phyloP scores from a whole-genome alignment of 139 green algal species.

The Chlamydomonas incerta region DNA sequence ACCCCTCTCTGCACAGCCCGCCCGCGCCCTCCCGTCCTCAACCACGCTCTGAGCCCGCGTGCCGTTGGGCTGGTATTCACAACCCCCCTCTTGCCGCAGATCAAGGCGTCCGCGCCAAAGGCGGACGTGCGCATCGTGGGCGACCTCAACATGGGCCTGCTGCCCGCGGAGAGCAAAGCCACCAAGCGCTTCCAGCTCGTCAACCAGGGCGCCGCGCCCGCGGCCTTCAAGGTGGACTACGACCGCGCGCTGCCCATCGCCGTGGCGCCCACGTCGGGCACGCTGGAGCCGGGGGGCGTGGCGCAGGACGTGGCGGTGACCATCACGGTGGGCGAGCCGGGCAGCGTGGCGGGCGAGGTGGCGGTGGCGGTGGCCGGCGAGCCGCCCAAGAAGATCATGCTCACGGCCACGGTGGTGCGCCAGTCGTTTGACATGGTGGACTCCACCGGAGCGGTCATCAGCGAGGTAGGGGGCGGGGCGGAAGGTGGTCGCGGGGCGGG shows the following conservation, averaged over 20 bases:
- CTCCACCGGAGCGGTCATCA: constrained; percentile 15
- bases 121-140: constrained; percentile 41
- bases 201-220: constrained; percentile 42
- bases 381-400: constrained; percentile 41
- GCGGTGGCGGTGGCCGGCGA: background rate
- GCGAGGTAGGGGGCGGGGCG: constrained; percentile 20
- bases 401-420: constrained; percentile 45
- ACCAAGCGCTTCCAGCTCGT: constrained; percentile 51
- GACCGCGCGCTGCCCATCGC: constrained; percentile 37
- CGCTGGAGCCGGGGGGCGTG: constrained; percentile 1
- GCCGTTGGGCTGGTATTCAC: too few species aligned
- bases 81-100: background rate
- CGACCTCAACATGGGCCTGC: constrained; percentile 60
- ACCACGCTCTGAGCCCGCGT: too few species aligned
- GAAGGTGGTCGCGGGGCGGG: too few species aligned
- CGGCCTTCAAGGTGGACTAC: constrained; percentile 47
- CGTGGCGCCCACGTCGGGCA: background rate
- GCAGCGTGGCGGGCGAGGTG: constrained; percentile 1
- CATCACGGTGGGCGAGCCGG: constrained; percentile 30
- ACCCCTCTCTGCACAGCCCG: too few species aligned
- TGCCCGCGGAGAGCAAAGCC: constrained; percentile 58
- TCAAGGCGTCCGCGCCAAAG: constrained; percentile 21
- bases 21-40: too few species aligned
- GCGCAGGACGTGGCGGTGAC: constrained; percentile 11
- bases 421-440: constrained; percentile 58